Evolutionary conservation across 1,139 yeast species (phyloP), one percentile per base, ranked within the genome.

Genomic region (Zygosaccharomyces sapae): DNA sequence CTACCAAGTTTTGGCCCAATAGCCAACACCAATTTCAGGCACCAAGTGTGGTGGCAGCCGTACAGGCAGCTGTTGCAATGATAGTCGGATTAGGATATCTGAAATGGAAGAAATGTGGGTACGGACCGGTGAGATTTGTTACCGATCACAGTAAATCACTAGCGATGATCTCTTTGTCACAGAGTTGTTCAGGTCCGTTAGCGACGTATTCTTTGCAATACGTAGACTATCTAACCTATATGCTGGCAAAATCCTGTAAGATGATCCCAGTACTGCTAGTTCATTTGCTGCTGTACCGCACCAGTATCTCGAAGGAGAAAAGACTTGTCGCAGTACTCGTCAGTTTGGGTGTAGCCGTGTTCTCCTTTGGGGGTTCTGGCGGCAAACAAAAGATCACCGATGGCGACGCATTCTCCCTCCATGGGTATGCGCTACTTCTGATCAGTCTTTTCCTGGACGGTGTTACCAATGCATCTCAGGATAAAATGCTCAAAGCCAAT

Each of bases 221-320:
- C 62, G 94, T 92, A 38, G 96, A 88, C 63, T 92, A 87, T 63
- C 72, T 92, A 61, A 85, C 95, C 0, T 83, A 80, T 58, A 75
- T 92, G 55, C 74, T 92, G 52, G 96, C 97, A 34, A 92, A 92
- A 65, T 85, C 96, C 44, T 92, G 98, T 65, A 92, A 92, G 62
- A 75, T 92, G 64, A 80, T 92, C 30, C 99, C 99, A 0, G 95
- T 90, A 20, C 83, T 92, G 85, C 66, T 86, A 31, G 84, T 92
- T 2, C 97, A 89, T 61, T 70, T 83, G 52, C 57, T 81, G n/a
- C 63, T 86, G 20, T 92, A 89, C 68, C 75, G 84, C 35, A 80
- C 87, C 5, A 71, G 69, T 48, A 92, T 87, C 65, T 92, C 96
- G 0, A 47, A 69, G 5, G 81, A 83, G 69, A 94, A 92, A 66